Evolutionary conservation across 306 rosid species (phyloP), one percentile per base, ranked within the genome.

Genomic region (Rosa multiflora): DNA sequence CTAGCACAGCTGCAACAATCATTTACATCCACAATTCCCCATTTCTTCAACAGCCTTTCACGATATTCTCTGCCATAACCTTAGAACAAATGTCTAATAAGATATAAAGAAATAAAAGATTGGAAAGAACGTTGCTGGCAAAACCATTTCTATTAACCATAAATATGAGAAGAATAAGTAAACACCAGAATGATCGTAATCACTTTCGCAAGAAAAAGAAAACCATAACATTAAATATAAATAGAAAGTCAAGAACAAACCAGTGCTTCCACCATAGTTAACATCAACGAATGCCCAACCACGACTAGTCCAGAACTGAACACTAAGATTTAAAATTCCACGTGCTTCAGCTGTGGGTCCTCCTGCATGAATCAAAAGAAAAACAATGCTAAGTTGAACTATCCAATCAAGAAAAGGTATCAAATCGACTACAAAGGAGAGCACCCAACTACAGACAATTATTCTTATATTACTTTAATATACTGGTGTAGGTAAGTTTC

Each of bases 251-350:
- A 81, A 78, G 82, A 83, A 87, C 98, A 79, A 85, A 95, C 99
- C 99, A 77, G 98, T 91, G 94, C 99, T 96, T 82, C 98, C 99
- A 66, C 98, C 98, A 67, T 91, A 96, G 82, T 96, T 96, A 83
- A 93, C 98, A 84, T 93, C 93, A 67, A 80, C 98, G 29, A 86
- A 61, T 44, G 93, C 98, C 99, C 99, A 96, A 46, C 99, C 97
- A 43, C 97, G 88, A 82, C 99, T 96, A 48, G 99, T 96, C 94
- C 91, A 96, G 80, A 88, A 96, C 82, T 93, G 99, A 84, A 96
- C 69, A 75, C 85, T 88, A 77, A 92, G 83, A 88, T 87, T 81
- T 88, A 96, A 87, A 55, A 58, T 69, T 86, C 94, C 98, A 70
- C 52, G 97, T 42, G 98, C 39, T 90, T 95, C 99, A 73, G 73